Conservation (phyloP, 208 protist genomes). For the Angomonas deanei region DNA sequence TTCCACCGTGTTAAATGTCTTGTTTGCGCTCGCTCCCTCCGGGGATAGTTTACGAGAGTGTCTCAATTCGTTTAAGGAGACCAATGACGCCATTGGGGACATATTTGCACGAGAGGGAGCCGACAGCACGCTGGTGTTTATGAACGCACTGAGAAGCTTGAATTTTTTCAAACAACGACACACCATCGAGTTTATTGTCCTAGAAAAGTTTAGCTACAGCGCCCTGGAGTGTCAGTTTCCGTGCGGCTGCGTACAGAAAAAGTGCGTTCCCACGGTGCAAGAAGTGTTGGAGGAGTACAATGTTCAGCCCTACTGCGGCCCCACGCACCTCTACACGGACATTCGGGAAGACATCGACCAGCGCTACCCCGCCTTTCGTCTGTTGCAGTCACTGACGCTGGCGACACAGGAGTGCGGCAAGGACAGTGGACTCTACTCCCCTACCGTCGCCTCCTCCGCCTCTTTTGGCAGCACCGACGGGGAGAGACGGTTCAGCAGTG, state of each 20-base stretch:
- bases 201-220: background rate
- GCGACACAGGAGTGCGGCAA: background rate
- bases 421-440: conserved; percentile 1
- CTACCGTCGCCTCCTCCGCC: conserved; percentile 5
- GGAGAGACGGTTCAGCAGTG: conserved; percentile 53
- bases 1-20: conserved; percentile 31
- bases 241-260: background rate
- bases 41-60: conserved; percentile 23
- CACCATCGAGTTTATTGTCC: background rate
- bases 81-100: background rate
- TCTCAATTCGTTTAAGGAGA: conserved; percentile 7
- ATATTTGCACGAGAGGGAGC: background rate
- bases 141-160: background rate
- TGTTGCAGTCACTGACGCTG: conserved; percentile 14
- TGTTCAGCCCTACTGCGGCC: background rate
- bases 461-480: conserved; percentile 11
- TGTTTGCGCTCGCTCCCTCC: conserved; percentile 17
- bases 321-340: background rate
- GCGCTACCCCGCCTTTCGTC: background rate
- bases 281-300: conserved; percentile 5
- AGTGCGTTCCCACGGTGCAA: conserved; percentile 14
- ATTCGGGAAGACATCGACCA: background rate
- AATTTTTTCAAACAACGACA: background rate
- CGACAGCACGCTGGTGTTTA: background rate
- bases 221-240: background rate